Evolutionary conservation across 306 rosid genomes (phyloP), one percentile per base, ranked within the genome.

Genomic region (Prunus mongolica): DNA sequence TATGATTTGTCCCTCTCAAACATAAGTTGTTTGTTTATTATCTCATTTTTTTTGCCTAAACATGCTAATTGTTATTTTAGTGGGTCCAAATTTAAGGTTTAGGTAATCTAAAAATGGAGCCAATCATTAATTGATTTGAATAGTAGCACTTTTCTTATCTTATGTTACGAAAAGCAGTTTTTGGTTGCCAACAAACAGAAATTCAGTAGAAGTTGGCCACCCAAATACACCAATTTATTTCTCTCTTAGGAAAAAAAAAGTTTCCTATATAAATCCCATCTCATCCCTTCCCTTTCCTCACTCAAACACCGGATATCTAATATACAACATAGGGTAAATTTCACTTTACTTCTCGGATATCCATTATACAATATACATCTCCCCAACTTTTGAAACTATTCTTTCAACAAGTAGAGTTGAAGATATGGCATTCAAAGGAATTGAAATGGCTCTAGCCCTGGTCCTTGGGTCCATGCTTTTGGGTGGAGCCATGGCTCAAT

Each of bases 401-500:
- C 8, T 60, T 60, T 5, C 24, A 63, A 27, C 22, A 30, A 63
- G 67, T 63, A 34, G 12, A 63, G 45, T 63, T 63, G 13, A 18
- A 12, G 44, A 38, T 3, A 86, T 86, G 87, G 84, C 83, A 50
- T 57, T 72, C 12, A 86, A 55, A 67, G 77, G 78, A 20, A 27
- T 55, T 67, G 74, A 66, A 24, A 0, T 81, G 77, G 69, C 79
- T 79, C 49, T 84, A 56, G 79, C 75, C 30, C 12, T 77, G 79
- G 82, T 78, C 47, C 22, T 91, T 14, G 77, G 77, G 76, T 72
- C 76, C 22, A 77, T 28, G 32, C 74, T 77, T 58, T 58, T 82
- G 72, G 76, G 80, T 20, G 69, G 79, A 81, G 86, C 71, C 34
- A 58, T 41, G 46, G 94, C 92, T 9, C 97, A 91, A 71, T 82